Percentiles rank a stretch among this genome's conserved stretches.
Conservation (phyloP, 495 filamentous ascomycete species). For the Chaetomium tenue region DNA sequence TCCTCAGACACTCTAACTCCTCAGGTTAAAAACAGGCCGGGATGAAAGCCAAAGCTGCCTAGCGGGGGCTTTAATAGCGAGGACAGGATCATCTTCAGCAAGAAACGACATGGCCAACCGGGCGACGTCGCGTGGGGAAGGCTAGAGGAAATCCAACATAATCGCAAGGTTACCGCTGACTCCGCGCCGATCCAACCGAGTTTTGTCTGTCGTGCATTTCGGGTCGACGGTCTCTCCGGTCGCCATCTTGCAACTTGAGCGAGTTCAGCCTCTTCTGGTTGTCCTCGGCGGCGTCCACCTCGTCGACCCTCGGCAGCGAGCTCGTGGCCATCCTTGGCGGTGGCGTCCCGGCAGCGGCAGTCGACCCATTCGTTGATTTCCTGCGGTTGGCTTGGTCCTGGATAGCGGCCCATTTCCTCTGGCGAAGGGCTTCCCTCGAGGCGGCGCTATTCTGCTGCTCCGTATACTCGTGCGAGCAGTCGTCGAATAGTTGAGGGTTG, state of each 20-base stretch:
- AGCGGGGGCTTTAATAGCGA: background rate
- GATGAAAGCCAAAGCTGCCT: background rate
- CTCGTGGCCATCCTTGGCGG: slow-evolving; percentile 21
- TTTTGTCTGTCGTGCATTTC: slow-evolving; percentile 50
- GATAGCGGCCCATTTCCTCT: slow-evolving; percentile 83
- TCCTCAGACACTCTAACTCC: background rate
- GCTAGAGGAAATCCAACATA: background rate
- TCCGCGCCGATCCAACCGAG: slow-evolving; percentile 51
- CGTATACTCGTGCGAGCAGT: slow-evolving; percentile 97
- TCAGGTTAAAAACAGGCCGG: background rate
- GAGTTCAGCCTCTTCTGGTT: slow-evolving; percentile 81
- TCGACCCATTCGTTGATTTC: slow-evolving; percentile 41
- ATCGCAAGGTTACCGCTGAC: slow-evolving; percentile 41
- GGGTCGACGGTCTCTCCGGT: slow-evolving; percentile 47
- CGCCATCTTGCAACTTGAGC: slow-evolving; percentile 73
- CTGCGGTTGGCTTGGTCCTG: slow-evolving; percentile 70
- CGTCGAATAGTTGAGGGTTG: slow-evolving; percentile 96
- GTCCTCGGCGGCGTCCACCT: slow-evolving; percentile 76
- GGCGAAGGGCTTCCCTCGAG: slow-evolving; percentile 68
- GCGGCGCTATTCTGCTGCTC: slow-evolving; percentile 89
- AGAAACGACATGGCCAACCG: background rate
- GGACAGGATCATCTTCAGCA: background rate
- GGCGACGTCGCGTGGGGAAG: background rate
- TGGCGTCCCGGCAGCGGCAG: slow-evolving; percentile 20
- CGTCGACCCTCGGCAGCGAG: slow-evolving; percentile 53